Percentiles rank a stretch among this genome's conserved stretches.
Conservation (phyloP, 2,329 filamentous ascomycete genomes). For the Escovopsis sp. region DNA sequence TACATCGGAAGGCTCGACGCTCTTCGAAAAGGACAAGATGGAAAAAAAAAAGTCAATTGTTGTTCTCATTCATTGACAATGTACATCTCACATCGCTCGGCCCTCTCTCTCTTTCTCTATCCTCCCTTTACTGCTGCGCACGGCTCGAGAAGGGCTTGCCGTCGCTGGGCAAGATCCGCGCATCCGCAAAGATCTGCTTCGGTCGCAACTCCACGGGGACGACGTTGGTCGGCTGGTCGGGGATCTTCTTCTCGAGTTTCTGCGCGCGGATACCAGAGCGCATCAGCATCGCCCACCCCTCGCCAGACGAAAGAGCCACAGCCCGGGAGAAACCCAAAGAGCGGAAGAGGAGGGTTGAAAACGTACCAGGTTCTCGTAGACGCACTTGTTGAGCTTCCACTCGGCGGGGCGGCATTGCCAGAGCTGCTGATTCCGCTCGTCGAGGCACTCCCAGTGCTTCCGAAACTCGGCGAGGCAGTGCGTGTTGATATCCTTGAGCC, state of each 20-base stretch:
- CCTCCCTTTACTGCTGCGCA: conserved; percentile 17
- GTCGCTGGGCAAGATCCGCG: conserved; percentile 27
- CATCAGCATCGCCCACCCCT: not conserved
- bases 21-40: no score
- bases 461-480: conserved; percentile 85
- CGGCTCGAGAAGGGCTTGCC: conserved; percentile 27
- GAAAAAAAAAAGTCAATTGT: conserved; percentile 1
- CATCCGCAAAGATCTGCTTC: conserved; percentile 46
- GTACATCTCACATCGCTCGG: conserved; percentile 14
- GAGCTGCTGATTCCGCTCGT: conserved; percentile 94
- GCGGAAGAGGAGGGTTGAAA: not conserved
- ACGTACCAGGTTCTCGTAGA: conserved; percentile 87
- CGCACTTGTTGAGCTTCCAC: conserved; percentile 85
- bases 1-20: no score
- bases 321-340: not conserved
- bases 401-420: conserved; percentile 88
- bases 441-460: conserved; percentile 86
- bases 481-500: conserved; percentile 90
- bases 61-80: conserved; percentile 14
- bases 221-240: conserved; percentile 53
- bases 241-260: conserved; percentile 72
- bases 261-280: conserved; percentile 19
- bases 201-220: conserved; percentile 61
- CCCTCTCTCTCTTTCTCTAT: conserved; percentile 8
- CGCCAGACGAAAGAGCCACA: no score